Base-by-base conservation (phyloP, 1,139 yeast genomes). In the Saccharomyces hybrid region DNA sequence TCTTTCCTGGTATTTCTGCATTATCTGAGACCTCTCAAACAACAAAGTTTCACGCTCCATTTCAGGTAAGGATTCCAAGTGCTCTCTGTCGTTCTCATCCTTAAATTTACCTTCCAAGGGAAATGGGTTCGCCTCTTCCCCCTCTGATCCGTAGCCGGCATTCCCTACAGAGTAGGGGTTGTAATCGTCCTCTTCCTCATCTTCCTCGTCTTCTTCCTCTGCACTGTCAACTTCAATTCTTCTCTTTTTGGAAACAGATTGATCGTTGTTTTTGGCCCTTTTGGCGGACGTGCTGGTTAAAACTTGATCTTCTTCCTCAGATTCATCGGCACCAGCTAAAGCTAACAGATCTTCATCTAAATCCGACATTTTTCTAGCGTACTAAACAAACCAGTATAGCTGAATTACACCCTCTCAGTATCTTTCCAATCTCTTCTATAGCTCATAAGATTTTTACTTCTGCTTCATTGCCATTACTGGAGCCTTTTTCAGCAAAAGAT, bases 21-120 rank as follows among this genome's bases (percentile, higher is more conserved):
- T 82, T 62, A 88, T 95, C 71, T 90, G 97, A 4, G 88, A 81
- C 72, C 99, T 88, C 57, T 93, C 98, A 64, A 88, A 95, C 57
- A 93, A 79, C 56, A 89, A 82, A 62, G 88, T 84, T 75, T 93
- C 99, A 66, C 98, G 84, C 65, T 87, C 87, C 69, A 93, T 82
- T 76, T 95, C 99, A 57, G 93, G 95, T 83, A 93, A 79, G 1
- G 78, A 77, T 65, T 85, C 83, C 60, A 93, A 75, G 52, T 75
- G 68, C 5, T 75, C 83, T 57, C 89, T 78, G 71, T 95, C 99
- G 8, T 75, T 78, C 56, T 84, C 96, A 70, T 90, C 87, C 65
- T 83, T 87, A 74, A 84, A 93, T 66, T 89, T 89, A 14, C 96
- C 96, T 68, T 90, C 97, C 55, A 93, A 73, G 2, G 99, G 99